These are phyloP conservation scores for Acer campestre DNA, from an alignment of 345 rosid species.

Conservation along the genomic window DNA sequence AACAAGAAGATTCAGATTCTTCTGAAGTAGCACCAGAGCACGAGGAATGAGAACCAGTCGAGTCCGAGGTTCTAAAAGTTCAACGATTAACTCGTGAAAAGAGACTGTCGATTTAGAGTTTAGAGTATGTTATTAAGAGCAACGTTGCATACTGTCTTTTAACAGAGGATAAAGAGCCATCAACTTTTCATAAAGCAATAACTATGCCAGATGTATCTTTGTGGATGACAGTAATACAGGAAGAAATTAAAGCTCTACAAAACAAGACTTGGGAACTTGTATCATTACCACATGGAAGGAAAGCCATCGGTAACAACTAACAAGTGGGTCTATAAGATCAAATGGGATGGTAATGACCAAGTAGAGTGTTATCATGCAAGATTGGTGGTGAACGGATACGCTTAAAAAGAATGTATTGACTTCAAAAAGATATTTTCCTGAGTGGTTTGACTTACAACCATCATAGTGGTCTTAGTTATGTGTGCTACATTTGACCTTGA, in stretches of 20 bases:
- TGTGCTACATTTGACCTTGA: background rate
- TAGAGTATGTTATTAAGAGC: background rate
- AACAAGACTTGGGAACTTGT: background rate
- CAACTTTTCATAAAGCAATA: background rate
- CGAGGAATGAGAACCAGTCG: background rate
- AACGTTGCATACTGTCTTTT: constrained; percentile 1
- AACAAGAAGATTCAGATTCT: background rate
- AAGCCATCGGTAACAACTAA: no score
- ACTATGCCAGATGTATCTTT: background rate
- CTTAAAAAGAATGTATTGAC: no score
- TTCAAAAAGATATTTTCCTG: background rate
- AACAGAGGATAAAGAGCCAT: constrained; percentile 1
- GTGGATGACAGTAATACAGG: constrained; percentile 11
- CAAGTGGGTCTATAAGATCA: no score
- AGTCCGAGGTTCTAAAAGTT: background rate
- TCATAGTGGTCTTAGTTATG: constrained; percentile 3
- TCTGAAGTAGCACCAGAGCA: background rate
- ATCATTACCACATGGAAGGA: no score
- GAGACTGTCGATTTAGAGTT: background rate
- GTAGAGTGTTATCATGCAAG: constrained; percentile 2
- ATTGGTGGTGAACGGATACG: background rate
- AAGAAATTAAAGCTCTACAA: background rate
- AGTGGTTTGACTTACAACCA: background rate
- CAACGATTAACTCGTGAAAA: background rate
- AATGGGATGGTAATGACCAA: background rate